Base-by-base conservation (phyloP, 805 yeast species). In the Wickerhamomyces chaumierensis region DNA sequence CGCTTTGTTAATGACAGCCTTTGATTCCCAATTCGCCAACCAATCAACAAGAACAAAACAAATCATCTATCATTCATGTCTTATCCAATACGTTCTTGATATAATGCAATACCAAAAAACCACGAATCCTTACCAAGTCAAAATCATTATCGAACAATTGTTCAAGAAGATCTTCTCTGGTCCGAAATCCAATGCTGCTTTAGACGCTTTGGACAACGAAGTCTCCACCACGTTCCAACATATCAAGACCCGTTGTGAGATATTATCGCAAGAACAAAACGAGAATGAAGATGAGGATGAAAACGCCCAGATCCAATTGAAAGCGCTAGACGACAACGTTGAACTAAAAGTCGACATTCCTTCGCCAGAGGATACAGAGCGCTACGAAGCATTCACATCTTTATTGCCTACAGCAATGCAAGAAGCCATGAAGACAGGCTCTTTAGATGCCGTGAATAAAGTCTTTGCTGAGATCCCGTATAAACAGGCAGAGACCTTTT, bases 1-100 rank as follows among this genome's bases (percentile, higher is more conserved):
- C 58, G 85, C 95, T 0, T 72, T 92, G 42, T 67, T 88, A 55
- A 88, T 90, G 96, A 79, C 80, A 17, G 94, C 96, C 0, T 92
- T 92, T 58, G 94, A 90, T 51, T 65, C 68, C 40, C 85, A 86
- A 56, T 66, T 90, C 43, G 75, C 70, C 13, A 81, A 77, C 17
- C 69, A 85, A 36, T 52, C 69, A 0, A 44, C 47, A 5, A 55
- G 58, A 6, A 76, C 95, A 9, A 70, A 68, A 43, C 80, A 75
- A 42, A 73, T 77, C n/a, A 78, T 90, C 34, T 81, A 76, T 56
- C 92, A 85, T 51, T 79, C 95, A 2, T 71, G 84, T 49, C 60
- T 90, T 25, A 56, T 90, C 43, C 94, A 85, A 52, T 90, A 85
- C 56, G 61, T 81, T 39, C 65, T 58, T 34, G 68, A 65, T 42